phyloP scores from a whole-genome alignment of 1,284 basidiomycete genomes.

The Apiotrichum akiyoshidainum region DNA sequence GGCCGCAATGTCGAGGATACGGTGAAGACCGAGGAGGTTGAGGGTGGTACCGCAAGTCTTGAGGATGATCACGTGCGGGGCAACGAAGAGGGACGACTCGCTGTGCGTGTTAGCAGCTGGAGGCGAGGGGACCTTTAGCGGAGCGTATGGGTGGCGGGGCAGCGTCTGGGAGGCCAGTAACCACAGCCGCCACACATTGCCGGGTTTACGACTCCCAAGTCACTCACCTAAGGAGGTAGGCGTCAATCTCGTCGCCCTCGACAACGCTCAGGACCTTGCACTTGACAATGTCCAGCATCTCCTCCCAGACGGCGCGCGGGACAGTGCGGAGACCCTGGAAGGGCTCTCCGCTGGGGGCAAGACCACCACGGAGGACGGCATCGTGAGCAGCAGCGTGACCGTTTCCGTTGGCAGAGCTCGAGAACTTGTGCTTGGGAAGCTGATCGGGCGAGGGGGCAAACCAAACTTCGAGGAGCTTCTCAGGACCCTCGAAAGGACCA shows the following conservation, averaged over 20 bases:
- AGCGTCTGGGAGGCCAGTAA: too few species aligned
- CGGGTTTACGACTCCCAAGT: constrained; percentile 13
- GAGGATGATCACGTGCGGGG: constrained; percentile 91
- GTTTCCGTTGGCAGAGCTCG: not conserved
- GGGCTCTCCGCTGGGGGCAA: constrained; percentile 13
- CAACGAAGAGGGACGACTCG: constrained; percentile 96
- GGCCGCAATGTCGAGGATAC: constrained; percentile 85
- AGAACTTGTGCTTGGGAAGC: not conserved
- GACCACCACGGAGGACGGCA: constrained; percentile 8
- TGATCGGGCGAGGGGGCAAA: constrained; percentile 71
- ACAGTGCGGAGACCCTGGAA: constrained; percentile 58
- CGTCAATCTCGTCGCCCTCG: constrained; percentile 82
- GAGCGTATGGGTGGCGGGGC: not conserved
- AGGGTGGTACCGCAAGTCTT: constrained; percentile 99
- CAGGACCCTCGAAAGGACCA: constrained; percentile 59
- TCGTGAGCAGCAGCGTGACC: not conserved
- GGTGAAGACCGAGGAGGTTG: constrained; percentile 87
- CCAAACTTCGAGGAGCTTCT: constrained; percentile 98
- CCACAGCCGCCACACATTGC: not conserved
- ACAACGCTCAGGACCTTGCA: constrained; percentile 94
- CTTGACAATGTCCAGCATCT: constrained; percentile 94
- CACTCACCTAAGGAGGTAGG: constrained; percentile 86
- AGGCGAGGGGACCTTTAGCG: not conserved
- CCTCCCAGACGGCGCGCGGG: constrained; percentile 79
- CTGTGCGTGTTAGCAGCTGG: constrained; percentile 54